Percentiles rank a stretch among this genome's conserved stretches.
phyloP scores from a whole-genome alignment of 2,329 filamentous ascomycete genomes.

The Zymoseptoria passerinii region DNA sequence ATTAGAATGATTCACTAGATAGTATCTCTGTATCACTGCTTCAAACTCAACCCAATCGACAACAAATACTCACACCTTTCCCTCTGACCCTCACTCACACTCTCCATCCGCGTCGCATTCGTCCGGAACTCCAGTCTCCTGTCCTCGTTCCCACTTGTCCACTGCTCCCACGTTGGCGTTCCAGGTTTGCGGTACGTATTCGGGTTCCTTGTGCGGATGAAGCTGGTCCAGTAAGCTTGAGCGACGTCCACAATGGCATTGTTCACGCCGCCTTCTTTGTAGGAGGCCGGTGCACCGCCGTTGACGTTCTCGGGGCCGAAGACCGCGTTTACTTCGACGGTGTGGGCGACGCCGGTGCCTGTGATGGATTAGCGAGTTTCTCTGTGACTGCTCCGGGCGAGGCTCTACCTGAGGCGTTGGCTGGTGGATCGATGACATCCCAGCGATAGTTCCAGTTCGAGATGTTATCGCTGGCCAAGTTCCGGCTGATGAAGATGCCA shows the following conservation, averaged over 20 bases:
- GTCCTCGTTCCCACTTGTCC: constrained; percentile 25
- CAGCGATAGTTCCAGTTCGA: constrained; percentile 61
- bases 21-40: constrained; percentile 32
- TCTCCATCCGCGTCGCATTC: constrained; percentile 34
- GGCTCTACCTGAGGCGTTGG: constrained; percentile 33
- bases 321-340: constrained; percentile 57
- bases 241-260: constrained; percentile 50
- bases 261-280: constrained; percentile 47
- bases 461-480: constrained; percentile 32
- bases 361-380: constrained; percentile 21
- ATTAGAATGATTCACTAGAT: too few relatives aligned
- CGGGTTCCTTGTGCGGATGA: constrained; percentile 58
- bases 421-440: constrained; percentile 53
- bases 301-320: constrained; percentile 54
- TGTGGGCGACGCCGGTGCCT: constrained; percentile 57
- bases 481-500: constrained; percentile 46
- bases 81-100: constrained; percentile 30
- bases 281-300: constrained; percentile 46
- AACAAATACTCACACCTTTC: constrained; percentile 43
- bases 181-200: constrained; percentile 46
- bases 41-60: constrained; percentile 41
- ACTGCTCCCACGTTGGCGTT: constrained; percentile 47
- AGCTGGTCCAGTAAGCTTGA: constrained; percentile 67
- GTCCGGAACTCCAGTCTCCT: constrained; percentile 33
- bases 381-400: background rate